phyloP scores from a whole-genome alignment of 768 basidiomycete genomes.

The Sarcodon sp. region DNA sequence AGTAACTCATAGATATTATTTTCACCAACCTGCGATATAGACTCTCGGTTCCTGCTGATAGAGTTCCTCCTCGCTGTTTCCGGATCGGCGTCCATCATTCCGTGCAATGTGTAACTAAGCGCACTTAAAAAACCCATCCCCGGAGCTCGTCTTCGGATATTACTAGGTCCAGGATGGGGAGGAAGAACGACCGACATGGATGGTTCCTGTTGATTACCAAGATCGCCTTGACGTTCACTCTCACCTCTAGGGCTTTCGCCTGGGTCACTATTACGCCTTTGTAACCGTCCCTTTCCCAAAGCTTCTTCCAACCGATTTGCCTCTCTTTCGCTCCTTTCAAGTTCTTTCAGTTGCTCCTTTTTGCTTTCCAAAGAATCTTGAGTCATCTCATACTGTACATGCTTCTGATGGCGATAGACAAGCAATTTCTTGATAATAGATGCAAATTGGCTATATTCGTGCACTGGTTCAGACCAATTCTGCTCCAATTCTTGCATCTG shows the following conservation, averaged over 20 bases:
- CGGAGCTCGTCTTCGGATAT: constrained; percentile 46
- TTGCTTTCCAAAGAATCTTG: constrained; percentile 81
- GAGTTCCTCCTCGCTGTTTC: constrained; percentile 88
- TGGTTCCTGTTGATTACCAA: constrained; percentile 12
- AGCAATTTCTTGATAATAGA: constrained; percentile 90
- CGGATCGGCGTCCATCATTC: constrained; percentile 98
- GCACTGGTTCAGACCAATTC: constrained; percentile 90
- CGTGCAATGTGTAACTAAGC: constrained; percentile 86
- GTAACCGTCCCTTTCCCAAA: constrained; percentile 23
- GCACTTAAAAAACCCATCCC: constrained; percentile 86
- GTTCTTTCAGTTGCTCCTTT: constrained; percentile 72
- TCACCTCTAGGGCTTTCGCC: constrained; percentile 14
- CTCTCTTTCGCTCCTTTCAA: constrained; percentile 89
- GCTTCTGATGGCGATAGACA: constrained; percentile 93
- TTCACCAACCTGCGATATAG: constrained; percentile 71
- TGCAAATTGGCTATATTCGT: constrained; percentile 93
- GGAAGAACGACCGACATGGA: constrained; percentile 40
- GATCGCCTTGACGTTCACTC: constrained; percentile 25
- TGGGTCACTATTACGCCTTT: constrained; percentile 3
- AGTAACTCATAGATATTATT: not conserved
- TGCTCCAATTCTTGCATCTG: constrained; percentile 92
- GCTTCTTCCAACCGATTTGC: constrained; percentile 85
- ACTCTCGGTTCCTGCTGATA: constrained; percentile 90
- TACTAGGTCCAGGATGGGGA: constrained; percentile 72
- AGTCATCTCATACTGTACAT: constrained; percentile 96